A percentile compares a stretch with the other conserved stretches of the same genome.
Evolutionary conservation across 495 filamentous ascomycete genomes (phyloP).

Genomic region (Penicillium lagena): DNA sequence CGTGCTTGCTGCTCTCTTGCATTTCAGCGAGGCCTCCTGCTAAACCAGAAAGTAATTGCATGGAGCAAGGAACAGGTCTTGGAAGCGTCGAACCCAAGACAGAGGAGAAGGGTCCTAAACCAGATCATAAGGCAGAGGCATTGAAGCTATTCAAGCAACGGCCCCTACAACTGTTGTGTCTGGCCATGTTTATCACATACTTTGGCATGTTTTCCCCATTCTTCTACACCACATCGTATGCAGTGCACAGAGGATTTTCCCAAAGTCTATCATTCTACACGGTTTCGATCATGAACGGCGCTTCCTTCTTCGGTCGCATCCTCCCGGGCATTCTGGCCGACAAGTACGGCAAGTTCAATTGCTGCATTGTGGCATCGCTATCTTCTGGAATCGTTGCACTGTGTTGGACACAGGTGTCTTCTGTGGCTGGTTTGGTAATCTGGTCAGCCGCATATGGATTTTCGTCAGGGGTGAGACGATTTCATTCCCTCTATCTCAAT

Average conservation of each 20-base stretch:
- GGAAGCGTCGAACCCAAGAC: neutral
- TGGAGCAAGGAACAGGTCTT: too few species aligned
- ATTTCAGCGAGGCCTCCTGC: slow-evolving; percentile 8
- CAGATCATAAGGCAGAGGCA: slow-evolving; percentile 3
- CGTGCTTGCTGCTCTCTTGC: slow-evolving; percentile 50
- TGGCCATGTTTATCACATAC: slow-evolving; percentile 33
- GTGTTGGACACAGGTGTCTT: slow-evolving; percentile 31
- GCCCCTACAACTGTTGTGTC: slow-evolving; percentile 41
- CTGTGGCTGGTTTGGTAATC: slow-evolving; percentile 26
- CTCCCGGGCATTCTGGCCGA: slow-evolving; percentile 58
- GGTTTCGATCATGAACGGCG: slow-evolving; percentile 41
- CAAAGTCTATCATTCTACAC: slow-evolving; percentile 33
- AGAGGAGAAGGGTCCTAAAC: neutral
- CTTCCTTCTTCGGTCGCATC: slow-evolving; percentile 35
- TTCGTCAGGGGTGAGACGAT: slow-evolving; percentile 26
- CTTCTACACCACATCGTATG: slow-evolving; percentile 35
- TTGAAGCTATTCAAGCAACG: slow-evolving; percentile 17
- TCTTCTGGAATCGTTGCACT: slow-evolving; percentile 45
- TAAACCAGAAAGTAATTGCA: neutral
- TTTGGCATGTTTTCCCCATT: slow-evolving; percentile 45
- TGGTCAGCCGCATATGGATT: slow-evolving; percentile 34
- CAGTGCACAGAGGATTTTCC: slow-evolving; percentile 26
- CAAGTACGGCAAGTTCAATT: slow-evolving; percentile 63
- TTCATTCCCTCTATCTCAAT: too few species aligned
- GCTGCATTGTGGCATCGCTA: slow-evolving; percentile 51